Percentiles rank a stretch among this genome's conserved stretches.
These are phyloP conservation scores for Chondrus crispus DNA, from an alignment of 23 red algal genomes.

Conservation along the genomic window DNA sequence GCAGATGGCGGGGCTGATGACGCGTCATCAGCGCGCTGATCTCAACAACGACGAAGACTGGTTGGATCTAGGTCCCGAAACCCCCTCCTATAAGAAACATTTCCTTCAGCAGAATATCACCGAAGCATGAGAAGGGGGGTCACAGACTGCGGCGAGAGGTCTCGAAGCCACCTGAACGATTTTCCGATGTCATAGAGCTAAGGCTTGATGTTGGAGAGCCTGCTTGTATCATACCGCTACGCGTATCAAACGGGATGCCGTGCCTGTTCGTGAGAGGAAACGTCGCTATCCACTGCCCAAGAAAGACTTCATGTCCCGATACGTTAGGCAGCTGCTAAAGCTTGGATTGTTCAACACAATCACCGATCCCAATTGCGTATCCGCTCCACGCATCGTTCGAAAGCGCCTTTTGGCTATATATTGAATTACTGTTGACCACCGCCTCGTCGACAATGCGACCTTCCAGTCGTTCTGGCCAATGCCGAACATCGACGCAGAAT, in stretches of 20 bases:
- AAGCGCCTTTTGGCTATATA: conserved; percentile 18
- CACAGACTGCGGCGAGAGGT: not conserved
- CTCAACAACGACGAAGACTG: not conserved
- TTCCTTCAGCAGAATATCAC: not conserved
- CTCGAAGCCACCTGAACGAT: not conserved
- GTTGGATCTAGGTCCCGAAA: conserved; percentile 34
- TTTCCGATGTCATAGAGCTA: conserved; percentile 16
- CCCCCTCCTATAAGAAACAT: not conserved
- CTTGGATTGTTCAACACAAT: conserved; percentile 1
- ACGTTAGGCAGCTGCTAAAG: not conserved
- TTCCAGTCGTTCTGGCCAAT: conserved; percentile 7
- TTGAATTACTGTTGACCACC: conserved; percentile 14
- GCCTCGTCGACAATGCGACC: not conserved
- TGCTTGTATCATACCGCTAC: not conserved
- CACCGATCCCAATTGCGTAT: conserved; percentile 12
- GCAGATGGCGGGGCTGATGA: not conserved
- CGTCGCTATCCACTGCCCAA: conserved; percentile 8
- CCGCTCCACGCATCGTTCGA: conserved; percentile 10
- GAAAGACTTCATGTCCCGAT: not conserved
- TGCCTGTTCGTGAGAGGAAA: not conserved
- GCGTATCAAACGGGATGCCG: not conserved
- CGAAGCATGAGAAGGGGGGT: not conserved
- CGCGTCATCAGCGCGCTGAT: too few species aligned
- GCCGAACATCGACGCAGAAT: conserved; percentile 38
- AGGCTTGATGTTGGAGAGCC: conserved; percentile 25